phyloP scores from a whole-genome alignment of 108 stramenopile genomes.

The Cyclotella choctawhatcheeana region DNA sequence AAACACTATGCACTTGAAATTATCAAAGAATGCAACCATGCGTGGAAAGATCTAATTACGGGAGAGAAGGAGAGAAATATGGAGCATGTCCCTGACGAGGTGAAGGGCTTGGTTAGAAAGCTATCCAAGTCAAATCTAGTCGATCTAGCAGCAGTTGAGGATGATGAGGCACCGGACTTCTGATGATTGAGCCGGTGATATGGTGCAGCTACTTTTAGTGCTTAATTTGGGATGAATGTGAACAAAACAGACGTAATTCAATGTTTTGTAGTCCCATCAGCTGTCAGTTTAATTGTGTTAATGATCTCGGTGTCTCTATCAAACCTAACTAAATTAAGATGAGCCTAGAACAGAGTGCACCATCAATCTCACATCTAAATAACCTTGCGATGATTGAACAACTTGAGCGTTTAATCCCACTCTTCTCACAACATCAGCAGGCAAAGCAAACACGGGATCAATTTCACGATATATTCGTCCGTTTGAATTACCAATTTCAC shows the following conservation, averaged over 20 bases:
- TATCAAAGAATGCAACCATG: constrained; percentile 86
- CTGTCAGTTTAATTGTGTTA: too few relatives aligned
- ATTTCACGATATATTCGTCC: constrained; percentile 61
- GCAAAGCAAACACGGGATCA: constrained; percentile 91
- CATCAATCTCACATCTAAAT: constrained; percentile 50
- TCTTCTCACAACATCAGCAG: constrained; percentile 71
- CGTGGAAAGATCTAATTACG: constrained; percentile 87
- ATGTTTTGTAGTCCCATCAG: too few relatives aligned
- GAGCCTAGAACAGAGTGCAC: constrained; percentile 16
- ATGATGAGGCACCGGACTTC: constrained; percentile 70
- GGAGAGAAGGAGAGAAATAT: constrained; percentile 82
- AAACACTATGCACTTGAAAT: constrained; percentile 89
- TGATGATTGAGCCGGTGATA: constrained; percentile 14
- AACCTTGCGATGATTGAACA: constrained; percentile 27
- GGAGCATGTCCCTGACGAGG: constrained; percentile 59
- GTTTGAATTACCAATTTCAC: constrained; percentile 29
- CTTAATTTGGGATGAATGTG: background rate
- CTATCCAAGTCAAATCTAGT: constrained; percentile 80
- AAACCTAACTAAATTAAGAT: background rate
- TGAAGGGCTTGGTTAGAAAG: constrained; percentile 80
- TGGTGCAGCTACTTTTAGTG: background rate
- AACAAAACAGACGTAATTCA: too few relatives aligned
- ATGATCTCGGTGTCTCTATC: background rate
- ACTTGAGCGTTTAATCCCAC: constrained; percentile 71
- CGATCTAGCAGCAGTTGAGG: constrained; percentile 57